A percentile compares a stretch with the other conserved stretches of the same genome.
These are phyloP conservation scores for Tolypocladium album DNA, from an alignment of 2,329 filamentous ascomycete genomes.

Conservation along the genomic window DNA sequence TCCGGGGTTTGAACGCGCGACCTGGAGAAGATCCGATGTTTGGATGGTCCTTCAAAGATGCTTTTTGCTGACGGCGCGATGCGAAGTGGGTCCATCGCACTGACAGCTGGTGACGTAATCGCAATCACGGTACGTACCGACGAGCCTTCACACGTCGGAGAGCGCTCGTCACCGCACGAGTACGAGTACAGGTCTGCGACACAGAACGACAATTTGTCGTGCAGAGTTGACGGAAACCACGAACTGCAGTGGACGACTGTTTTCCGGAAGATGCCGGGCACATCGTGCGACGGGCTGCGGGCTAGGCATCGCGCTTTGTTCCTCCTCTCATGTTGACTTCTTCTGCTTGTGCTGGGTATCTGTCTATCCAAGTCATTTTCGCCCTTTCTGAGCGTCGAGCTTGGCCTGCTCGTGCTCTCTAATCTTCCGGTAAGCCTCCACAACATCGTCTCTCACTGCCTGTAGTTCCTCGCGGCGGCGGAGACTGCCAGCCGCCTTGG, in stretches of 20 bases:
- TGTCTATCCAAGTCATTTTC: not conserved
- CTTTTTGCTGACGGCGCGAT: not conserved
- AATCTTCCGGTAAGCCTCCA: slow-evolving; percentile 28
- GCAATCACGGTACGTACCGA: not conserved
- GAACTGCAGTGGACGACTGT: too few species aligned
- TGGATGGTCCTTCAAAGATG: not conserved
- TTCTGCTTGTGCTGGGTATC: not conserved
- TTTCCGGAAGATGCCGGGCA: not conserved
- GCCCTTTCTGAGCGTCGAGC: slow-evolving; percentile 7
- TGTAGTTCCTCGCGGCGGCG: slow-evolving; percentile 28
- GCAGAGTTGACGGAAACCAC: not conserved
- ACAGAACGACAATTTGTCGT: not conserved
- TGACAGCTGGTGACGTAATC: not conserved
- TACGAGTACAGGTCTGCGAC: not conserved
- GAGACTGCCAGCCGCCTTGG: slow-evolving; percentile 27
- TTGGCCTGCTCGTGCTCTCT: slow-evolving; percentile 26
- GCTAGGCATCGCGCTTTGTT: not conserved
- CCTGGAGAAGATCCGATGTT: not conserved
- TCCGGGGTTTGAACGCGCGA: slow-evolving; percentile 9
- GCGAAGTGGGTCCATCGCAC: not conserved
- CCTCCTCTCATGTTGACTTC: not conserved
- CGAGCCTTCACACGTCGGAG: too few species aligned
- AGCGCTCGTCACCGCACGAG: too few species aligned
- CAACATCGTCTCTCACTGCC: slow-evolving; percentile 20
- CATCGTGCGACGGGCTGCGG: not conserved